Evolutionary conservation across 1,139 yeast genomes (phyloP).

Genomic region (Saccharomycopsis hybrid): DNA sequence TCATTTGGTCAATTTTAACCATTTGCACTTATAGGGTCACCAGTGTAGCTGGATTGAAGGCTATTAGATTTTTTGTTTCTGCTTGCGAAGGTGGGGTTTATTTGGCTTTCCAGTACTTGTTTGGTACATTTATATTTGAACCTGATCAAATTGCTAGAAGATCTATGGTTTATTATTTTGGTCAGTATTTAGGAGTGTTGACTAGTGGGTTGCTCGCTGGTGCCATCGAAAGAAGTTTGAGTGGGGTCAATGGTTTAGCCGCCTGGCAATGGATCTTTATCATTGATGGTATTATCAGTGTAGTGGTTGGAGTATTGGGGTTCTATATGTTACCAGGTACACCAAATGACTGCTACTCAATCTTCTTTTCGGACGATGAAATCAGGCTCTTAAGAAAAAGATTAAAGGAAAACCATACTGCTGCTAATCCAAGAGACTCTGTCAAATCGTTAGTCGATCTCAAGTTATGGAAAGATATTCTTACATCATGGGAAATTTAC

Average conservation of each 20-base stretch:
- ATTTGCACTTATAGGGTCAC: conserved; percentile 37
- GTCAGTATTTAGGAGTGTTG: conserved; percentile 29
- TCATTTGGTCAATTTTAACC: conserved; percentile 55
- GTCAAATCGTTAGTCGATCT: background rate
- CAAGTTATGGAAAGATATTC: conserved; percentile 6
- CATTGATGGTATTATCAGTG: conserved; percentile 31
- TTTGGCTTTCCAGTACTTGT: conserved; percentile 27
- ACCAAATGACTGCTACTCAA: conserved; percentile 31
- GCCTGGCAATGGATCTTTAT: conserved; percentile 37
- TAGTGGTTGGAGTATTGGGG: conserved; percentile 32
- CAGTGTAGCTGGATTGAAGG: conserved; percentile 39
- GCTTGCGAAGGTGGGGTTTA: conserved; percentile 30
- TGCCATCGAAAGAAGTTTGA: conserved; percentile 31
- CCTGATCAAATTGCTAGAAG: conserved; percentile 29
- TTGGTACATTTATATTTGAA: conserved; percentile 29
- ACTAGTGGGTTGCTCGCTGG: conserved; percentile 33
- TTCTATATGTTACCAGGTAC: conserved; percentile 28
- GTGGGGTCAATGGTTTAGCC: conserved; percentile 30
- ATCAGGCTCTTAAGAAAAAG: conserved; percentile 31
- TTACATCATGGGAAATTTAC: conserved; percentile 35
- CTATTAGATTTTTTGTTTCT: conserved; percentile 34
- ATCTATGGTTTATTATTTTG: conserved; percentile 27
- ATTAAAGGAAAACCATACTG: conserved; percentile 11
- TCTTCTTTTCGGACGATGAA: conserved; percentile 31
- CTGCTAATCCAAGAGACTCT: conserved; percentile 2